Base-by-base conservation (phyloP, 2,329 filamentous ascomycete species). In the Zymoseptoria brevis region DNA sequence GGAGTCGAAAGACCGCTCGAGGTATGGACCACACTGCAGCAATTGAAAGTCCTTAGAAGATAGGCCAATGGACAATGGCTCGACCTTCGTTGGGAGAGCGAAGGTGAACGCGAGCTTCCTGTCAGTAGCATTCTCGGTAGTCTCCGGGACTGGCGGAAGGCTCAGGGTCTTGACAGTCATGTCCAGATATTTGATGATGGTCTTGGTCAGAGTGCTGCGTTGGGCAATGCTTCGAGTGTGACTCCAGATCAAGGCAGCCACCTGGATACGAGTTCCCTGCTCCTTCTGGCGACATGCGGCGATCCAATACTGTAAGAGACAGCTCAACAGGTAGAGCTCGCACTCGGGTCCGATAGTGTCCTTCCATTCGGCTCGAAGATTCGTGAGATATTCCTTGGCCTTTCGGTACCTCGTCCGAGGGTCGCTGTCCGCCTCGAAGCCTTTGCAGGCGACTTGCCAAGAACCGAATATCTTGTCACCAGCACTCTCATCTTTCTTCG, bases 1-100 rank as follows among this genome's bases (percentile, higher is more conserved):
- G 0, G 87, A 85, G 66, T 88, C 86, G 67, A 90, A 87, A 64
- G 81, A 85, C n/a, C 88, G 79, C 66, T 91, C 87, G 72, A 92
- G 80, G 67, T 88, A 90, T 0, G 88, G 87, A 0, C 87, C 88
- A 54, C 83, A 87, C 68, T 88, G 77, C 8, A 82, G 72, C 9
- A 91, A 75, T 67, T 91, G 87, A 61, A 91, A 89, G 19, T 86
- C 79, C 8, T 77, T 75, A 16, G 79, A 73, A 1, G 78, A 70
- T 57, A 78, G 67, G 3, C 68, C 72, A 69, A 65, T 63, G 55
- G 67, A 56, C 53, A 72, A 51, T 9, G 61, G 60, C 16, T 71
- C 67, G 13, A 64, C 63, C 50, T 68, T 68, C 1, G 74, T 26
- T 9, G 69, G 67, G n/a, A 71, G 59, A 7, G 68, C 67, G 59